Percentiles rank a stretch among this genome's conserved stretches.
Conservation (phyloP, 1,284 basidiomycete genomes). For the Apiotrichum akiyoshidainum region DNA sequence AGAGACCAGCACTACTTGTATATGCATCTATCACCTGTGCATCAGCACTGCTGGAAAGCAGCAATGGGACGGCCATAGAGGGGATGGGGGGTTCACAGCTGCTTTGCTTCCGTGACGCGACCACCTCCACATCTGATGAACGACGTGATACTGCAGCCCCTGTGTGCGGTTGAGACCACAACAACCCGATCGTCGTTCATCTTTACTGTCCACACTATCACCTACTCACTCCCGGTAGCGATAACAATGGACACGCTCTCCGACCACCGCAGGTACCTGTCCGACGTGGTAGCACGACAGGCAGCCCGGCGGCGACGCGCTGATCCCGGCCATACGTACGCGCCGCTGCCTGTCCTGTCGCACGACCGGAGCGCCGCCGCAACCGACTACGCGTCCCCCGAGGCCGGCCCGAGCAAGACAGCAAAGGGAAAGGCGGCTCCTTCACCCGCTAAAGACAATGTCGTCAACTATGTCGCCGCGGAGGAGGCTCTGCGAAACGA, state of each 20-base stretch:
- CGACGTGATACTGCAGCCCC: too few relatives aligned
- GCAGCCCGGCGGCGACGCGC: slow-evolving; percentile 50
- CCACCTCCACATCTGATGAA: too few relatives aligned
- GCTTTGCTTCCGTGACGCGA: too few relatives aligned
- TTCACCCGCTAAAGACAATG: slow-evolving; percentile 27
- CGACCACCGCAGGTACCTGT: slow-evolving; percentile 54
- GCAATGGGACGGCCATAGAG: too few relatives aligned
- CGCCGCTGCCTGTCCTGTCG: slow-evolving; percentile 30
- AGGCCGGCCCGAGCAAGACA: slow-evolving; percentile 15
- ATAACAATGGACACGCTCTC: slow-evolving; percentile 43
- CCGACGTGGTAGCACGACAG: slow-evolving; percentile 53
- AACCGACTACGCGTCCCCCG: slow-evolving; percentile 6
- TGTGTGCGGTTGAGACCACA: too few relatives aligned
- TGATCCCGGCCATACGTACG: slow-evolving; percentile 53
- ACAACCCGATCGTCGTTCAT: too few relatives aligned
- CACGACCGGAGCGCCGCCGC: background rate
- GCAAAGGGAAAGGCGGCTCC: slow-evolving; percentile 7
- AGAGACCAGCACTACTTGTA: too few relatives aligned
- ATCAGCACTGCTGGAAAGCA: too few relatives aligned
- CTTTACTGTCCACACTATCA: background rate
- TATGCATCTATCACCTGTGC: too few relatives aligned
- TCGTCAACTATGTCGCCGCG: slow-evolving; percentile 71
- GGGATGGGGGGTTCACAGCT: too few relatives aligned
- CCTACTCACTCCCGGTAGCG: background rate
- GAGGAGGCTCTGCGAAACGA: slow-evolving; percentile 95